Percentiles rank a stretch among this genome's conserved stretches.
Conservation (phyloP, 331 rosid species). For the Quercus tomentella region DNA sequence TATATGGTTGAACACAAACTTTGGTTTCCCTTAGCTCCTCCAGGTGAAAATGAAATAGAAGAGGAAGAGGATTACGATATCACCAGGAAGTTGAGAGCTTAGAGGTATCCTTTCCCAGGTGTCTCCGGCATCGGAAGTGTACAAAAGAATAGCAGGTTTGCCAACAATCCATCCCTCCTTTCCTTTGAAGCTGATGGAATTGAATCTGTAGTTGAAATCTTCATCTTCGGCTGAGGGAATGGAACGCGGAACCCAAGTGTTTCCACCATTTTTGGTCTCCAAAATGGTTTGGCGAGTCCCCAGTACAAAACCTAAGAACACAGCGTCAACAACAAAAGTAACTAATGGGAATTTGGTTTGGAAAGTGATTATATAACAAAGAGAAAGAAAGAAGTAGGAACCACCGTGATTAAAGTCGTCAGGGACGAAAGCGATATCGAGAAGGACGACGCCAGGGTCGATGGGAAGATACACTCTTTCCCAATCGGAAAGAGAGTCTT, state of each 20-base stretch:
- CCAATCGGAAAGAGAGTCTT: constrained; percentile 78
- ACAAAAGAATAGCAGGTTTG: constrained; percentile 79
- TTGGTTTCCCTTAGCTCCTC: too few relatives aligned
- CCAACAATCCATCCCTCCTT: constrained; percentile 98
- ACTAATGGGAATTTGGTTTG: not conserved
- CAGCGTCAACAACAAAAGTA: not conserved
- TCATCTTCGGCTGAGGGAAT: constrained; percentile 97
- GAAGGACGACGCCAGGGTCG: constrained; percentile 97
- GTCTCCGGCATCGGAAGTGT: constrained; percentile 86
- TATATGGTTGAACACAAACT: not conserved
- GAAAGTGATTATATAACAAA: too few relatives aligned
- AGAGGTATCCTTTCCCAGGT: constrained; percentile 93
- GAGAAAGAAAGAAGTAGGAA: not conserved
- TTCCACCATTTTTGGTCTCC: constrained; percentile 95
- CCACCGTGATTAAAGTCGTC: constrained; percentile 81
- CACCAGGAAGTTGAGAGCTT: constrained; percentile 90
- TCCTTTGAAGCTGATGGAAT: constrained; percentile 87
- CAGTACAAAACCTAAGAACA: constrained; percentile 68
- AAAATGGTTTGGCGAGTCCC: constrained; percentile 88
- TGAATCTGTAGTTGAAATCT: constrained; percentile 90
- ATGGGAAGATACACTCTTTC: constrained; percentile 80
- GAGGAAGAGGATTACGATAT: constrained; percentile 45
- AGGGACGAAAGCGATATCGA: constrained; percentile 91
- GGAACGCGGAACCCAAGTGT: constrained; percentile 82
- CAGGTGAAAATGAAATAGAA: too few relatives aligned